These are phyloP conservation scores for Calonectria hongkongensis DNA, from an alignment of 2,329 filamentous ascomycete genomes.

Conservation along the genomic window DNA sequence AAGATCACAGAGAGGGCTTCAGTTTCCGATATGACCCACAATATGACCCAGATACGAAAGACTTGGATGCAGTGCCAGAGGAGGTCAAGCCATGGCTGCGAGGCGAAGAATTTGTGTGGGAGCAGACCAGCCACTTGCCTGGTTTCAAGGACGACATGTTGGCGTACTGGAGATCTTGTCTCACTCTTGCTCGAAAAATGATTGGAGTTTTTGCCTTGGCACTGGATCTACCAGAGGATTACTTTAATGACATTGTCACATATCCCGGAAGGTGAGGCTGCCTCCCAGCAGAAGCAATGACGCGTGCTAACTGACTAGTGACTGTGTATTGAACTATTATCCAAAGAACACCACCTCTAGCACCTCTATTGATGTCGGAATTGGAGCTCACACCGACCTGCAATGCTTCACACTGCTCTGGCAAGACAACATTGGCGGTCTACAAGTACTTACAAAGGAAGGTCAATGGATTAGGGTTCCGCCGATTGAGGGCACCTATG, in stretches of 20 bases:
- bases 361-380: conserved; percentile 21
- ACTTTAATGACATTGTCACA: conserved; percentile 67
- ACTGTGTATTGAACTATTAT: conserved; percentile 35
- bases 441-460: conserved; percentile 49
- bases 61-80: conserved; percentile 64
- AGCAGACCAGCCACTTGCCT: conserved; percentile 63
- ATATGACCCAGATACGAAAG: conserved; percentile 68
- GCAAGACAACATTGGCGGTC: conserved; percentile 61
- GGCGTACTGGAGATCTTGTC: conserved; percentile 68
- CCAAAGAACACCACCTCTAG: conserved; percentile 27
- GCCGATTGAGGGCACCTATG: conserved; percentile 50
- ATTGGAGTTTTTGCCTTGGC: conserved; percentile 73
- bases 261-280: conserved; percentile 29
- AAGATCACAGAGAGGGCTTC: conserved; percentile 72
- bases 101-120: conserved; percentile 72
- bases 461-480: conserved; percentile 53
- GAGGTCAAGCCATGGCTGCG: conserved; percentile 65
- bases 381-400: conserved; percentile 58
- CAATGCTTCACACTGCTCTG: conserved; percentile 59
- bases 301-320: neutral
- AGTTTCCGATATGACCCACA: conserved; percentile 71
- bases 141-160: conserved; percentile 68
- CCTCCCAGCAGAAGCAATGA: neutral
- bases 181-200: conserved; percentile 70
- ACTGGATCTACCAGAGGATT: conserved; percentile 71